These are phyloP conservation scores for Meyerozyma elateridarum DNA, from an alignment of 1,139 yeast species.

Conservation along the genomic window DNA sequence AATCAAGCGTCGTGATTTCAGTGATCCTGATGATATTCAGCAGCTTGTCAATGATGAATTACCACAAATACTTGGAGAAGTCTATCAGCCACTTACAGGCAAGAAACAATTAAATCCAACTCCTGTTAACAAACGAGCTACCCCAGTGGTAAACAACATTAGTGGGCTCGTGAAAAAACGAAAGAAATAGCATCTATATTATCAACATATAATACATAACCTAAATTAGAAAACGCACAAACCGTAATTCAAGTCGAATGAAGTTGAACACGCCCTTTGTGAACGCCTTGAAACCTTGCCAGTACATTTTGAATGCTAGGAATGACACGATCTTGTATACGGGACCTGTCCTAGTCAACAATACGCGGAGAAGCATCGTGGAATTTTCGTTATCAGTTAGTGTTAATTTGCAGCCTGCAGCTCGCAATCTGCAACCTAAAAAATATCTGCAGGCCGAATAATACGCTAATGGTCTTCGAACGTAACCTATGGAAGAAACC, in stretches of 20 bases:
- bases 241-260: slow-evolving; percentile 1
- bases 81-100: not conserved
- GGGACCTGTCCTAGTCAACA: slow-evolving; percentile 1
- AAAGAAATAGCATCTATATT: too few relatives aligned
- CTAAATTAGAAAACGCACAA: slow-evolving; percentile 2
- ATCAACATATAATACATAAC: too few relatives aligned
- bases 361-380: not conserved
- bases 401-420: not conserved
- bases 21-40: slow-evolving; percentile 1
- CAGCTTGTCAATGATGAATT: not conserved
- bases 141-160: slow-evolving; percentile 20
- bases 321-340: not conserved
- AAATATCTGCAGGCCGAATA: not conserved
- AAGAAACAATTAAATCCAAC: not conserved
- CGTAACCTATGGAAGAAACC: too few relatives aligned
- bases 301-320: not conserved
- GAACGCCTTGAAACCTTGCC: not conserved
- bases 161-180: slow-evolving; percentile 23
- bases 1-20: slow-evolving; percentile 5
- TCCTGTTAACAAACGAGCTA: not conserved
- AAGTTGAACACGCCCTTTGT: too few relatives aligned
- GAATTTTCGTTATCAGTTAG: not conserved
- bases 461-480: too few relatives aligned
- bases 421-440: not conserved
- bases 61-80: slow-evolving; percentile 1